These are phyloP conservation scores for Colletotrichum noveboracense DNA, from an alignment of 2,329 filamentous ascomycete genomes.

Conservation along the genomic window DNA sequence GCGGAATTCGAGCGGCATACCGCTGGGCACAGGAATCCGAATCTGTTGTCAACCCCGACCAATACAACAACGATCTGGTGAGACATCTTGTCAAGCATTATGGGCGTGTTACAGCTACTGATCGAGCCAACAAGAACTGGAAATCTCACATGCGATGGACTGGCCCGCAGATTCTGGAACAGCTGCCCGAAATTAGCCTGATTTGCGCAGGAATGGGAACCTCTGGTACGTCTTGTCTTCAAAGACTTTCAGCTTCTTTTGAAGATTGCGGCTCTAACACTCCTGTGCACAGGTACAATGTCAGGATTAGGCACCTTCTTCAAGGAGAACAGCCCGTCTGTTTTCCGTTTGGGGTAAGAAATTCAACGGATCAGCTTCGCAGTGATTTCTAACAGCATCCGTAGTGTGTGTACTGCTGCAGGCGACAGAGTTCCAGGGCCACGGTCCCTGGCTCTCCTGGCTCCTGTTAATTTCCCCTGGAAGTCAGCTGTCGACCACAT, in stretches of 20 bases:
- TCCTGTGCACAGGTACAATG: slow-evolving; percentile 38
- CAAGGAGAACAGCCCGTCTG: slow-evolving; percentile 53
- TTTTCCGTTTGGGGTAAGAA: slow-evolving; percentile 34
- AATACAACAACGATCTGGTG: slow-evolving; percentile 59
- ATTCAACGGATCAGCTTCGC: background rate
- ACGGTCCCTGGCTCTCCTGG: slow-evolving; percentile 53
- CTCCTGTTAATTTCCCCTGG: slow-evolving; percentile 63
- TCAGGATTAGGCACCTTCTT: slow-evolving; percentile 57
- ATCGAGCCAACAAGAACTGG: slow-evolving; percentile 46
- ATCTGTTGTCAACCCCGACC: slow-evolving; percentile 55
- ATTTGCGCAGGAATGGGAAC: slow-evolving; percentile 66
- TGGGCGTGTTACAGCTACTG: background rate
- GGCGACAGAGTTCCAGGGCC: slow-evolving; percentile 66
- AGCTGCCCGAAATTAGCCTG: slow-evolving; percentile 61
- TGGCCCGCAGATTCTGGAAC: slow-evolving; percentile 61
- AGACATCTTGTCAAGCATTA: background rate
- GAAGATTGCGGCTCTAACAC: background rate
- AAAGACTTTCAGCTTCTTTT: background rate
- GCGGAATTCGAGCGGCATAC: slow-evolving; percentile 55
- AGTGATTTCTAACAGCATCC: background rate
- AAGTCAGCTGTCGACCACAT: slow-evolving; percentile 57
- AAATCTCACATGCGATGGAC: slow-evolving; percentile 63
- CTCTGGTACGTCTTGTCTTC: slow-evolving; percentile 42
- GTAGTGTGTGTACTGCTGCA: slow-evolving; percentile 60
- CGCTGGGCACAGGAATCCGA: slow-evolving; percentile 45